Percentiles rank a stretch among this genome's conserved stretches.
Evolutionary conservation across 129 eudicot species (phyloP).

Genomic region (Saussurea involucrata): DNA sequence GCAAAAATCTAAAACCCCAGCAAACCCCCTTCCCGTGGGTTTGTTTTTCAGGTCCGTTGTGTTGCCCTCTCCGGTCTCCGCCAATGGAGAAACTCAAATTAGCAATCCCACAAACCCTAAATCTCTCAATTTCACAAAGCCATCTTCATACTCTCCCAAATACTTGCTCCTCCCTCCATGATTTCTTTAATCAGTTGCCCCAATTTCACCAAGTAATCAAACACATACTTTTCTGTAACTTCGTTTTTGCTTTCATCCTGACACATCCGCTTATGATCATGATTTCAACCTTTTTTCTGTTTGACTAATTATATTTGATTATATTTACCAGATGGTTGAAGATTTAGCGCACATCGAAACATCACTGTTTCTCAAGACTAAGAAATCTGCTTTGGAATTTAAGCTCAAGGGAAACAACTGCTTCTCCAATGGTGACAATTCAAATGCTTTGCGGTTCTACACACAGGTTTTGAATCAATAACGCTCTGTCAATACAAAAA

Average conservation of each 20-base stretch:
- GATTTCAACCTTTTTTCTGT: background rate
- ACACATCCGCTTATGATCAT: background rate
- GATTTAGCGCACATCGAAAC: slow-evolving; percentile 57
- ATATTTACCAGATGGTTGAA: slow-evolving; percentile 43
- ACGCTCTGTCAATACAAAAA: background rate
- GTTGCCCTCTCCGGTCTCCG: background rate
- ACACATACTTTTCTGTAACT: background rate
- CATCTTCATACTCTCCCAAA: slow-evolving; percentile 34
- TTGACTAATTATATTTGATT: background rate
- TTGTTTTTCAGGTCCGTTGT: background rate
- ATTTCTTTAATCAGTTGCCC: slow-evolving; percentile 57
- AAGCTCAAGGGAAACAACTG: slow-evolving; percentile 68
- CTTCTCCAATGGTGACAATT: slow-evolving; percentile 60
- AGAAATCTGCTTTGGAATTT: slow-evolving; percentile 63
- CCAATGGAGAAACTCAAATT: slow-evolving; percentile 80
- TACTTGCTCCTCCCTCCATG: slow-evolving; percentile 59
- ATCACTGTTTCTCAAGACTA: slow-evolving; percentile 60
- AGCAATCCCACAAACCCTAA: slow-evolving; percentile 47
- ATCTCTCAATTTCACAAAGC: slow-evolving; percentile 42
- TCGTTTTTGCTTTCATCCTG: background rate
- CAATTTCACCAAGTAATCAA: slow-evolving; percentile 68
- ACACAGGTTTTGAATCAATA: slow-evolving; percentile 44
- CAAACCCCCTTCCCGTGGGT: slow-evolving; percentile 4
- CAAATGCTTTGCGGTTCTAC: slow-evolving; percentile 59
- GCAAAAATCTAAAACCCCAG: background rate